phyloP scores from a whole-genome alignment of 768 basidiomycete genomes.

The Zangia roseola region DNA sequence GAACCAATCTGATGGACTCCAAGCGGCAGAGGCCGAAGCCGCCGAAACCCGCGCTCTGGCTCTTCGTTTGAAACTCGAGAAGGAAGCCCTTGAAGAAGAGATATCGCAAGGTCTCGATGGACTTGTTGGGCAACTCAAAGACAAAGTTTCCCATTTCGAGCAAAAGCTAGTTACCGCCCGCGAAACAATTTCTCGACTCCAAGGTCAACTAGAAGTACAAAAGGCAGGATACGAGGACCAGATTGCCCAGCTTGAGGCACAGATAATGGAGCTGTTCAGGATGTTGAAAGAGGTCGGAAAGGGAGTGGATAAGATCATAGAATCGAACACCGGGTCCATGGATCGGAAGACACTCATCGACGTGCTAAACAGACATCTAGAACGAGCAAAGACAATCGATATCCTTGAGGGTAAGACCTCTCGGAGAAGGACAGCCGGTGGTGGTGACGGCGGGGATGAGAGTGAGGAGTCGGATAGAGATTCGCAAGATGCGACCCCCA shows the following conservation, averaged over 20 bases:
- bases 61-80: constrained; percentile 72
- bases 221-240: constrained; percentile 80
- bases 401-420: constrained; percentile 74
- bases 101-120: constrained; percentile 80
- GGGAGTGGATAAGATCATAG: constrained; percentile 73
- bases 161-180: constrained; percentile 78
- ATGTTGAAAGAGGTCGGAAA: constrained; percentile 87
- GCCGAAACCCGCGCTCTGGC: constrained; percentile 62
- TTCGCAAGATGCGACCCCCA: constrained; percentile 56
- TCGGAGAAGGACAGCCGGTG: constrained; percentile 25
- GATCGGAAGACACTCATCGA: constrained; percentile 81
- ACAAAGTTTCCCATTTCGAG: constrained; percentile 63
- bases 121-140: constrained; percentile 79
- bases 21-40: constrained; percentile 76
- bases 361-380: constrained; percentile 76
- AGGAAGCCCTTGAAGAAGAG: constrained; percentile 80
- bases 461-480: constrained; percentile 45
- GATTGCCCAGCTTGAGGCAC: constrained; percentile 84
- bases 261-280: constrained; percentile 91
- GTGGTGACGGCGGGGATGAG: constrained; percentile 34
- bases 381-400: constrained; percentile 79
- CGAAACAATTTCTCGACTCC: constrained; percentile 72
- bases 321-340: constrained; percentile 57
- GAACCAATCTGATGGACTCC: constrained; percentile 84
- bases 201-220: constrained; percentile 75